A percentile compares a stretch with the other conserved stretches of the same genome.
phyloP scores from a whole-genome alignment of 805 yeast genomes.

The Candida manassasensis region DNA sequence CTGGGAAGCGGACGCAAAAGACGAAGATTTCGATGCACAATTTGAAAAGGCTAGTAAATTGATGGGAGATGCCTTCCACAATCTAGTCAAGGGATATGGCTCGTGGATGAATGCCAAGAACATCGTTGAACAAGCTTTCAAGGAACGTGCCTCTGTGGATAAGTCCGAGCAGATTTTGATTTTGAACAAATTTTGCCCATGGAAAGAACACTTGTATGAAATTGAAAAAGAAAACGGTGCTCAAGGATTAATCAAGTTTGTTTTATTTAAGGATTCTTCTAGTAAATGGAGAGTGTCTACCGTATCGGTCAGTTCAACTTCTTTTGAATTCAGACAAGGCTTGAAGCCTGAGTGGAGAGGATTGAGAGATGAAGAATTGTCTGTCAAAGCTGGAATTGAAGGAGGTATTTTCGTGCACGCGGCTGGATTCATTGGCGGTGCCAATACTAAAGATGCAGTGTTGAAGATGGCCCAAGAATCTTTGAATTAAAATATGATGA shows the following conservation, averaged over 20 bases:
- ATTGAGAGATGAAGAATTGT: constrained; percentile 80
- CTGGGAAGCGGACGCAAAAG: constrained; percentile 70
- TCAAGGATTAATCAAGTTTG: constrained; percentile 62
- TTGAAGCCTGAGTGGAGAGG: constrained; percentile 94
- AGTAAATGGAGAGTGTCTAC: constrained; percentile 84
- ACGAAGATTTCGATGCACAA: constrained; percentile 59
- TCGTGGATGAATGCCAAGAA: constrained; percentile 90
- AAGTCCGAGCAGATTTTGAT: constrained; percentile 68
- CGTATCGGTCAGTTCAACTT: constrained; percentile 72
- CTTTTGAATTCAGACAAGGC: constrained; percentile 82
- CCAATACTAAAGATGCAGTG: constrained; percentile 73
- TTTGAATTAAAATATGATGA: constrained; percentile 13
- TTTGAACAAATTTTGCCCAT: constrained; percentile 76
- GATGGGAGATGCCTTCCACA: constrained; percentile 78
- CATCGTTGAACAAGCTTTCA: constrained; percentile 68
- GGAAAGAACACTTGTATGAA: constrained; percentile 88
- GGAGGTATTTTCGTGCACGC: constrained; percentile 94
- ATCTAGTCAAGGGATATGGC: constrained; percentile 66
- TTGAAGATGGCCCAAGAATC: constrained; percentile 59
- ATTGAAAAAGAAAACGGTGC: constrained; percentile 60
- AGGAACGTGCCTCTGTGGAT: constrained; percentile 55
- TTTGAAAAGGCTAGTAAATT: constrained; percentile 69
- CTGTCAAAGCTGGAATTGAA: constrained; percentile 69
- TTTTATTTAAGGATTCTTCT: constrained; percentile 72
- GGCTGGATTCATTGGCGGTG: constrained; percentile 96